A percentile compares a stretch with the other conserved stretches of the same genome.
phyloP scores from a whole-genome alignment of 345 rosid species.

The Cardiospermum halicacabum region DNA sequence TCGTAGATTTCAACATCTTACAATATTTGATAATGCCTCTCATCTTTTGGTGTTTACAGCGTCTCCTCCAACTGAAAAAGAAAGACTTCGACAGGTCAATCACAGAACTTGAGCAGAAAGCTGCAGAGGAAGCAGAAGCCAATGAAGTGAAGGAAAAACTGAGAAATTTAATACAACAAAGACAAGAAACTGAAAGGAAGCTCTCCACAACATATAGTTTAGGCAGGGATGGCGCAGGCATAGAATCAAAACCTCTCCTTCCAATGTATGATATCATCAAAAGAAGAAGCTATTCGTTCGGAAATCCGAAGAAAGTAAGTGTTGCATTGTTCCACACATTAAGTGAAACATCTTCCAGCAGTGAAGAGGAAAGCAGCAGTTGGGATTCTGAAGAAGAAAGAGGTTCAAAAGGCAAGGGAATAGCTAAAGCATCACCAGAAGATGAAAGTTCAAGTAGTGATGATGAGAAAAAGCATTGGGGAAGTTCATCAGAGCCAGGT shows the following conservation, averaged over 20 bases:
- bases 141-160: slow-evolving; percentile 35
- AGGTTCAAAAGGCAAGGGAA: slow-evolving; percentile 25
- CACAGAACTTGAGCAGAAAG: slow-evolving; percentile 46
- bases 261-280: slow-evolving; percentile 40
- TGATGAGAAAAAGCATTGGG: slow-evolving; percentile 13
- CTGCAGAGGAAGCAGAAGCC: slow-evolving; percentile 38
- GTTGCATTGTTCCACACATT: slow-evolving; percentile 38
- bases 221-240: slow-evolving; percentile 46
- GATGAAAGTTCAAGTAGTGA: slow-evolving; percentile 33
- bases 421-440: slow-evolving; percentile 25
- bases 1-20: background rate
- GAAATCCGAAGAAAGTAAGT: slow-evolving; percentile 38
- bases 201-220: slow-evolving; percentile 81
- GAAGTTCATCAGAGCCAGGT: slow-evolving; percentile 29
- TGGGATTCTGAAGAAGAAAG: slow-evolving; percentile 22
- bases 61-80: slow-evolving; percentile 62
- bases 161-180: slow-evolving; percentile 44
- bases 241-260: slow-evolving; percentile 34
- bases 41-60: slow-evolving; percentile 30
- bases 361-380: slow-evolving; percentile 8
- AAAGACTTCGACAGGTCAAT: slow-evolving; percentile 53
- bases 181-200: slow-evolving; percentile 50
- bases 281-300: slow-evolving; percentile 50
- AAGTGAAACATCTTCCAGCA: slow-evolving; percentile 38
- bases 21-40: background rate